Evolutionary conservation across 768 basidiomycete genomes (phyloP).

Genomic region (Lactifluus echinatus): DNA sequence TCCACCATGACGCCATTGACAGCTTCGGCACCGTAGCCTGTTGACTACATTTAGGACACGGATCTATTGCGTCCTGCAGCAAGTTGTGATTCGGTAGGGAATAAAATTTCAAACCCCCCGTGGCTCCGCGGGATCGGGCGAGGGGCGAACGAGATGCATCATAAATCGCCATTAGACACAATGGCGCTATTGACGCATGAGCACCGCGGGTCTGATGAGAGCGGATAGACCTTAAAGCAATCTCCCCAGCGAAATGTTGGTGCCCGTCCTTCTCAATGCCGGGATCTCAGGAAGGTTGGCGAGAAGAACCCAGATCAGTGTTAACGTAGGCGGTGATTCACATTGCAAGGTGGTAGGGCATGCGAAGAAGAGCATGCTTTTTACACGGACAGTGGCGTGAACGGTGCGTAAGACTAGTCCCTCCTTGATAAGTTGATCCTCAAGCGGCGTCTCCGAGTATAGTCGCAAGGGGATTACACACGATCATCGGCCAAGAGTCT

Average conservation of each 20-base stretch:
- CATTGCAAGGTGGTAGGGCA: slow-evolving; percentile 59
- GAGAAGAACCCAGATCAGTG: background rate
- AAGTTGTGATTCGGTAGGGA: background rate
- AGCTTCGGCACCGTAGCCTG: slow-evolving; percentile 44
- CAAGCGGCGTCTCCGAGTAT: slow-evolving; percentile 52
- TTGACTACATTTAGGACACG: slow-evolving; percentile 41
- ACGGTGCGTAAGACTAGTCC: slow-evolving; percentile 49
- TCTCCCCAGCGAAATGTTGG: slow-evolving; percentile 47
- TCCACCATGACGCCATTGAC: slow-evolving; percentile 42
- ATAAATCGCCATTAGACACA: slow-evolving; percentile 46
- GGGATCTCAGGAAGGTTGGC: slow-evolving; percentile 38
- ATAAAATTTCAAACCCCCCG: background rate
- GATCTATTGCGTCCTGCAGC: slow-evolving; percentile 44
- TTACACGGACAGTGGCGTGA: slow-evolving; percentile 52
- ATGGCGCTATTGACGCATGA: slow-evolving; percentile 54
- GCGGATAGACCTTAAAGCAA: slow-evolving; percentile 41
- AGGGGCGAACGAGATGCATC: background rate
- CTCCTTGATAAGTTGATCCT: slow-evolving; percentile 53
- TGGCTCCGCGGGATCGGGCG: background rate
- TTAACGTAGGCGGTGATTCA: background rate
- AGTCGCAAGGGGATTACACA: slow-evolving; percentile 49
- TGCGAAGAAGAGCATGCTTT: slow-evolving; percentile 45
- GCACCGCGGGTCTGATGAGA: slow-evolving; percentile 54
- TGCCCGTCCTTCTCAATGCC: slow-evolving; percentile 59
- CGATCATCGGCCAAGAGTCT: background rate